phyloP scores from a whole-genome alignment of 2,329 filamentous ascomycete species.

The Scedosporium boydii region DNA sequence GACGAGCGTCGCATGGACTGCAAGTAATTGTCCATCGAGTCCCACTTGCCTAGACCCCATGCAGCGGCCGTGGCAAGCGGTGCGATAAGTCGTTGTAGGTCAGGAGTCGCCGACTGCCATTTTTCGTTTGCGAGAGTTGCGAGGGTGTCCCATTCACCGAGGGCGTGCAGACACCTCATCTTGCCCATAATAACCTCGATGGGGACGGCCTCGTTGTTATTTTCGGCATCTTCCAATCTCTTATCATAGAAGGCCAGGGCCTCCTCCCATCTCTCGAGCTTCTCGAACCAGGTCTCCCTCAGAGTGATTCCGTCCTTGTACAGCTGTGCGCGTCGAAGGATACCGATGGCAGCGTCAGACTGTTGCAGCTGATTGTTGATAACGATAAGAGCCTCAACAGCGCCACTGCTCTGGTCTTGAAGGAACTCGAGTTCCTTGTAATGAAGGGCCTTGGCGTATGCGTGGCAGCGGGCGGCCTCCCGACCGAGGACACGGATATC shows the following conservation, averaged over 20 bases:
- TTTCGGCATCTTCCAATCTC: constrained; percentile 29
- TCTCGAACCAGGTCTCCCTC: constrained; percentile 98
- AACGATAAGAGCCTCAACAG: constrained; percentile 93
- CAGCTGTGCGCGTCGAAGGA: constrained; percentile 87
- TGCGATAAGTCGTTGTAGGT: constrained; percentile 84
- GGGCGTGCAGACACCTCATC: constrained; percentile 94
- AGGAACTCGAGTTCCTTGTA: constrained; percentile 99
- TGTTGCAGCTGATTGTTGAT: constrained; percentile 99
- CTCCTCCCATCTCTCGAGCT: constrained; percentile 96
- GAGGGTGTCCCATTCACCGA: constrained; percentile 94
- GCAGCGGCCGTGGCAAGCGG: constrained; percentile 90
- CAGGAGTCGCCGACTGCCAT: constrained; percentile 81
- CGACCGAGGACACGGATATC: constrained; percentile 91
- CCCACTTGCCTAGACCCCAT: constrained; percentile 95
- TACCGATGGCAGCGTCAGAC: constrained; percentile 96
- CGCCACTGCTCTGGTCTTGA: constrained; percentile 90
- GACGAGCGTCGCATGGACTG: constrained; percentile 90
- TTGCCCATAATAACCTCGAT: constrained; percentile 99
- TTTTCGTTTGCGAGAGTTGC: constrained; percentile 84
- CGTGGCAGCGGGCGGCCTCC: constrained; percentile 93
- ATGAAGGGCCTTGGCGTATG: constrained; percentile 94
- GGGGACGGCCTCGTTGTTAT: constrained; percentile 48
- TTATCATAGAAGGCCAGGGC: constrained; percentile 86
- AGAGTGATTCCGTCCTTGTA: constrained; percentile 91
- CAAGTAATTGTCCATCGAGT: constrained; percentile 95